These are phyloP conservation scores for Colletotrichum incanum DNA, from an alignment of 2,329 filamentous ascomycete species.

Conservation along the genomic window DNA sequence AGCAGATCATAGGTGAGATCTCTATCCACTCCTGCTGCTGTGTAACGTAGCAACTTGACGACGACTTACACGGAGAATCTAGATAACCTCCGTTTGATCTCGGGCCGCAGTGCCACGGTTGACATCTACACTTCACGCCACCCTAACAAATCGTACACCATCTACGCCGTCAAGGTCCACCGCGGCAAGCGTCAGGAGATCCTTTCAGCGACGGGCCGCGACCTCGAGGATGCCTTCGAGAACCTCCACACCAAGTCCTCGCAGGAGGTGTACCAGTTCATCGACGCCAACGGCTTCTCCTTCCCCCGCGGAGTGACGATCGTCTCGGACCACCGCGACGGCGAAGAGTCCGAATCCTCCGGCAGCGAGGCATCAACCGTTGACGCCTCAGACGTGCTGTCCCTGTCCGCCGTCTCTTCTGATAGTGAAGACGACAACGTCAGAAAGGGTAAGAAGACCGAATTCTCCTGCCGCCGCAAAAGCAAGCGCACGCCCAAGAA, in stretches of 20 bases:
- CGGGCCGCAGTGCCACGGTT: constrained; percentile 33
- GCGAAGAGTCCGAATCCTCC: constrained; percentile 31
- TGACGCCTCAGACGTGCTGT: constrained; percentile 30
- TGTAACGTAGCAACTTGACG: neutral
- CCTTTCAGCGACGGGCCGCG: constrained; percentile 52
- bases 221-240: constrained; percentile 53
- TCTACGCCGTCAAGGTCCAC: constrained; percentile 83
- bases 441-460: constrained; percentile 24
- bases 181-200: constrained; percentile 79
- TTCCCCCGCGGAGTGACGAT: constrained; percentile 41
- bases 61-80: constrained; percentile 4
- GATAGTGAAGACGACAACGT: constrained; percentile 28
- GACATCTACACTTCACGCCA: constrained; percentile 37
- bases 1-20: constrained; percentile 38
- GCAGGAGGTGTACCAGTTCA: constrained; percentile 51
- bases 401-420: constrained; percentile 23
- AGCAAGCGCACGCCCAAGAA: constrained; percentile 27
- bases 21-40: neutral
- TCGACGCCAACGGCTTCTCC: constrained; percentile 54
- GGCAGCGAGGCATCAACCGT: constrained; percentile 35
- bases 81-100: constrained; percentile 38
- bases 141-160: constrained; percentile 53
- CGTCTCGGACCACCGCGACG: neutral
- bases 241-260: constrained; percentile 57
- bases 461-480: constrained; percentile 15